Conservation (phyloP, 2,329 filamentous ascomycete genomes). For the Cytospora leucostoma region DNA sequence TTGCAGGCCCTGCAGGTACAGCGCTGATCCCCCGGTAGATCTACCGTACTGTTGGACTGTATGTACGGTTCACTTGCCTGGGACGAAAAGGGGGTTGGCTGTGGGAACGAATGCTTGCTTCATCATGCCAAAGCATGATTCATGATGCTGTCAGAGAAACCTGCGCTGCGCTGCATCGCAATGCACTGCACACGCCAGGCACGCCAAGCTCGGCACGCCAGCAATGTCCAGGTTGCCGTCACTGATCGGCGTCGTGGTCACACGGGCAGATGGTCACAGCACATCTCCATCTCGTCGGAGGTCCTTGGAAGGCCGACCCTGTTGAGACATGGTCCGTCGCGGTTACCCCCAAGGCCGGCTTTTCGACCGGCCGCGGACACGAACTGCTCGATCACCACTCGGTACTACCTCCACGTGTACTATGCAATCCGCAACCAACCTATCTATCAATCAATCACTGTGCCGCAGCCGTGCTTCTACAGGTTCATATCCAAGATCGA, state of each 20-base stretch:
- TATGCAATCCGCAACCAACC: no score
- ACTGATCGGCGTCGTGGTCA: not conserved
- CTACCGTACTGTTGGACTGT: constrained; percentile 8
- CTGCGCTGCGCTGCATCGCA: not conserved
- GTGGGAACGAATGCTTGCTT: not conserved
- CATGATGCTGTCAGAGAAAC: not conserved
- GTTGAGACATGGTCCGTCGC: not conserved
- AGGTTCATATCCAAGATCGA: not conserved
- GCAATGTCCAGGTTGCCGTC: not conserved
- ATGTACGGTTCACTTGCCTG: not conserved
- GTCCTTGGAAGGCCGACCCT: not conserved
- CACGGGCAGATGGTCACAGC: not conserved
- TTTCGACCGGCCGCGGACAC: not conserved
- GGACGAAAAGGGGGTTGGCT: constrained; percentile 20
- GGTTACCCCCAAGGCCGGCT: no score
- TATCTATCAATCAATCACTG: not conserved
- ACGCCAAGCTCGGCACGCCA: no score
- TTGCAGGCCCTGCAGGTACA: not conserved
- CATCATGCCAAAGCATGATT: not conserved
- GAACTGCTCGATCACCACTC: not conserved
- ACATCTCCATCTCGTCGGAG: not conserved
- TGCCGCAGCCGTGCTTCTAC: not conserved
- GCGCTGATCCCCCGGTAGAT: constrained; percentile 23
- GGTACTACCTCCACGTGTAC: no score
- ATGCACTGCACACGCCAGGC: no score